Percentiles rank a stretch among this genome's conserved stretches.
These are phyloP conservation scores for Globisporangium perplexum DNA, from an alignment of 352 stramenopile genomes.

Conservation along the genomic window DNA sequence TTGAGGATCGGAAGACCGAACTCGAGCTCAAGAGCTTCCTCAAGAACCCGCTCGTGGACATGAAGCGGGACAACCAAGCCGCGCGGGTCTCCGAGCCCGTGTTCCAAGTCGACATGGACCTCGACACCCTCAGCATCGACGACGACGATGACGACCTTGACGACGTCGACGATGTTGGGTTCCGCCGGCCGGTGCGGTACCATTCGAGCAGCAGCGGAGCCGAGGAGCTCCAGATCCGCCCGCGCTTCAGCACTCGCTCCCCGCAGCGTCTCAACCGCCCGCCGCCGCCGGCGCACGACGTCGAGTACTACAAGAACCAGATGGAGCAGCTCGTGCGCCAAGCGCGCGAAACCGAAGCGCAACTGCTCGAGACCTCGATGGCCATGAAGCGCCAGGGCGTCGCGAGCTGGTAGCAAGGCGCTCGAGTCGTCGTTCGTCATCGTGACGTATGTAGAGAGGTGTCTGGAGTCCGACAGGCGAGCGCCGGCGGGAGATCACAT, in stretches of 20 bases:
- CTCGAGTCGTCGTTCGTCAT: too few species aligned
- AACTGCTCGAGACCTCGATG: slow-evolving; percentile 55
- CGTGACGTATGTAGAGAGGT: too few species aligned
- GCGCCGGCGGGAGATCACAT: too few species aligned
- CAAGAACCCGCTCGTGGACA: slow-evolving; percentile 33
- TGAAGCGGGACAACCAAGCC: slow-evolving; percentile 19
- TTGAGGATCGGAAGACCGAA: slow-evolving; percentile 41
- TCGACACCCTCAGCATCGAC: slow-evolving; percentile 19
- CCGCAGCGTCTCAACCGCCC: slow-evolving; percentile 1
- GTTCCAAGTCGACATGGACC: slow-evolving; percentile 22
- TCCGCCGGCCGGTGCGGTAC: not conserved
- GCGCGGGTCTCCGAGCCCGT: slow-evolving; percentile 31
- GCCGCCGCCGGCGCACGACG: slow-evolving; percentile 3
- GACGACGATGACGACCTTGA: slow-evolving; percentile 15
- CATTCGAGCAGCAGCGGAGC: slow-evolving; percentile 4
- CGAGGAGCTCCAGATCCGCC: slow-evolving; percentile 1
- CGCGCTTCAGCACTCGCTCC: slow-evolving; percentile 7
- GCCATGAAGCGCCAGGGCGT: slow-evolving; percentile 43
- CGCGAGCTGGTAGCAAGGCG: slow-evolving; percentile 15
- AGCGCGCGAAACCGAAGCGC: slow-evolving; percentile 61
- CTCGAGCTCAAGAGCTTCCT: slow-evolving; percentile 52
- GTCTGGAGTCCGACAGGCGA: too few species aligned
- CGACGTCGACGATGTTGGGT: slow-evolving; percentile 13
- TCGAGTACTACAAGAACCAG: slow-evolving; percentile 54
- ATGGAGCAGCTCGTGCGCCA: slow-evolving; percentile 67